Percentiles rank a stretch among this genome's conserved stretches.
Evolutionary conservation across 140 eudicot genomes (phyloP).

Genomic region (Anethum foeniculum): DNA sequence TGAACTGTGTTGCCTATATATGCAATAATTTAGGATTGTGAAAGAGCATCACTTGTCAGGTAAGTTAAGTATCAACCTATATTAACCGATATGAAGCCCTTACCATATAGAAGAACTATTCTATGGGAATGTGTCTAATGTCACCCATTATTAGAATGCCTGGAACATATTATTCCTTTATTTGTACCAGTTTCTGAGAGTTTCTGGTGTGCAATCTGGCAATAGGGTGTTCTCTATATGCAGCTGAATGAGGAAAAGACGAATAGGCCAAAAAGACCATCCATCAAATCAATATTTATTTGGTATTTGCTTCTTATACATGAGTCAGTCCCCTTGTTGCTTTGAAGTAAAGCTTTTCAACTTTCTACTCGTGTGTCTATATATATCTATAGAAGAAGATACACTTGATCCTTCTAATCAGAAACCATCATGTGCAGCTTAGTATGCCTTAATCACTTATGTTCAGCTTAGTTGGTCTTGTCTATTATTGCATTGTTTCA

Average conservation of each 20-base stretch:
- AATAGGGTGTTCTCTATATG: not conserved
- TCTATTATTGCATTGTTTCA: too few species aligned
- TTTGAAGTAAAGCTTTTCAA: not conserved
- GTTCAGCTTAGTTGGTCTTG: too few species aligned
- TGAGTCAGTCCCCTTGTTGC: not conserved
- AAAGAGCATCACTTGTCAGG: conserved; percentile 54
- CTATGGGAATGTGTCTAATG: not conserved
- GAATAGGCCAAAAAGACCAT: conserved; percentile 9
- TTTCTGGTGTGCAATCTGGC: not conserved
- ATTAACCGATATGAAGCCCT: not conserved
- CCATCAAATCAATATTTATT: conserved; percentile 4
- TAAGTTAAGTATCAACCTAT: conserved; percentile 22
- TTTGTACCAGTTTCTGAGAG: not conserved
- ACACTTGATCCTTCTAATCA: not conserved
- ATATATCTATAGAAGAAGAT: not conserved
- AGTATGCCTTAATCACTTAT: not conserved
- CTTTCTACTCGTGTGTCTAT: not conserved
- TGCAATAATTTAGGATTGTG: conserved; percentile 53
- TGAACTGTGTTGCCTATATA: conserved; percentile 46
- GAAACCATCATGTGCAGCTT: not conserved
- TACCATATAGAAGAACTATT: not conserved
- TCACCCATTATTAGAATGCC: too few species aligned
- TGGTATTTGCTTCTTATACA: conserved; percentile 6
- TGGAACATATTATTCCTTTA: not conserved
- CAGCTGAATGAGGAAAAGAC: conserved; percentile 16